Base-by-base conservation (phyloP, 129 eudicot genomes). In the Artemisia tridentata region DNA sequence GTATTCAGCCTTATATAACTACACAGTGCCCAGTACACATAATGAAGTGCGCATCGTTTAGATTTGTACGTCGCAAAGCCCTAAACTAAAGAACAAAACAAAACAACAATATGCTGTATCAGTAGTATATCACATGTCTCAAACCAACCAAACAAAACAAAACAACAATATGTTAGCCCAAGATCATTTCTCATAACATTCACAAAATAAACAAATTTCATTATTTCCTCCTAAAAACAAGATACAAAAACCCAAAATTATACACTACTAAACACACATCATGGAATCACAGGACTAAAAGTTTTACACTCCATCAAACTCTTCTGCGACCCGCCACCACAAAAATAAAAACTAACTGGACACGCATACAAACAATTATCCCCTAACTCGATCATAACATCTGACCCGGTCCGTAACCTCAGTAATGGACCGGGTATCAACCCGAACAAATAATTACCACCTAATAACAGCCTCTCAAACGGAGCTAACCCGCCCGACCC, bases 401-500 rank as follows among this genome's bases (percentile, higher is more conserved):
- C 81, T 73, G 89, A 80, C 63, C 89, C 97, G 70, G 97, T 78
- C 20, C 74, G 74, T 56, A 93, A 60, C 62, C 69, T 78, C 86
- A 88, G 57, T 19, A 90, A 79, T n/a, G 75, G 88, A 65, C 90
- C 85, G 65, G 99, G 99, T 60, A 93, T 93, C n/a, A 88, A 83
- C 66, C 99, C 99, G 41, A 81, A 77, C 66, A 93, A 51, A 61
- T 88, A 93, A 21, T 93, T 93, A 71, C 99, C 99, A 11, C 99
- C 99, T 82, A 93, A 67, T 70, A 93, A 49, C 54, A 93, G 78
- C 81, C 99, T 87, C 81, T 84, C 79, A 60, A 93, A 92, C 55
- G 82, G 86, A n/a, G 83, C 78, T 53, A 79, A 58, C 3, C 75
- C 7, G 61, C 43, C 71, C 34, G 34, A 38, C 45, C 11, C 45